Evolutionary conservation across 768 basidiomycete species (phyloP), one percentile per base, ranked within the genome.

Genomic region (Grammothele lineata): DNA sequence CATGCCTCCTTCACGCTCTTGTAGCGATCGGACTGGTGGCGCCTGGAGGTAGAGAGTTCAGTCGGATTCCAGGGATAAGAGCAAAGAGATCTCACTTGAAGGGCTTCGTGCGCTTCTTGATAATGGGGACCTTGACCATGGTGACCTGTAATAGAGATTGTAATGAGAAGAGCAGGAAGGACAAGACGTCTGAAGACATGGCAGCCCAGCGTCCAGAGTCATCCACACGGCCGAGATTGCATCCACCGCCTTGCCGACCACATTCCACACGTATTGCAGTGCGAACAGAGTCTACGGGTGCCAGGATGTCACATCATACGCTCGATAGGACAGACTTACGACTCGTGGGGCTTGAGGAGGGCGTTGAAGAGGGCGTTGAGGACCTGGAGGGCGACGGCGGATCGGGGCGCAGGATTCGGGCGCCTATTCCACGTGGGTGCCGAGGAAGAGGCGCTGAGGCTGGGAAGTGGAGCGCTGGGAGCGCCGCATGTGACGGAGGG

Each of bases 1-100:
- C 96, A 99, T 77, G 90, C 77, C 77, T 96, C 93, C 80, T 95
- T 95, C 59, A 98, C 93, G 57, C 87, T 74, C 69, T 90, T 82
- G 77, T 96, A 98, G 66, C 95, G 88, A 75, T 98, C 95, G 40
- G 92, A 95, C 73, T 98, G 95, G 72, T 98, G 95, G 72, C 95
- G 91, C 80, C 90, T 92, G 66, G 18, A 35, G 24, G 41, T 43
- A 48, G 7, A n/a, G n/a, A n/a, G n/a, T n/a, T n/a, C n/a, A 14
- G 21, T 21, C 4, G 30, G 21, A 43, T 7, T 30, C 27, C 14
- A 14, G 27, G 27, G 27, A 30, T 7, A 14, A 7, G 17, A 6
- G 21, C 18, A 36, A 10, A 4, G 15, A n/a, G 12, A 77, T 39
- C 85, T 49, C 53, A 92, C 92, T 95, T 97, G 90, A 98, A 98